phyloP scores from a whole-genome alignment of 345 rosid genomes.

The Brassica rapa region DNA sequence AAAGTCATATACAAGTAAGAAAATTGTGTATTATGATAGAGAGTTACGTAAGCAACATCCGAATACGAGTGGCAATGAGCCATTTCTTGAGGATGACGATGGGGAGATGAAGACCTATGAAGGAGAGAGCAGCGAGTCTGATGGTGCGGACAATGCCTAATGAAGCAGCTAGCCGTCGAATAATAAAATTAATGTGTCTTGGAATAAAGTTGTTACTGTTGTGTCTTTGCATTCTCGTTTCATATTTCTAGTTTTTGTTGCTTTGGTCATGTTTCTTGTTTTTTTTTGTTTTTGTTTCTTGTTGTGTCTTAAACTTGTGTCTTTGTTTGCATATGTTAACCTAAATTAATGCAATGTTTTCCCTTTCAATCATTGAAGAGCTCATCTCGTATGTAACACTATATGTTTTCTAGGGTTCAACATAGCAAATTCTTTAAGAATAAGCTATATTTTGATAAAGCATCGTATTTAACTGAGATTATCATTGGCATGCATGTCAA shows the following conservation, averaged over 20 bases:
- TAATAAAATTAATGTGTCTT: too few species aligned
- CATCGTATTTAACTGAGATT: too few species aligned
- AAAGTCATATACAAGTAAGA: neutral
- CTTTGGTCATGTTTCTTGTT: too few species aligned
- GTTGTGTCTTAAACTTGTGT: too few species aligned
- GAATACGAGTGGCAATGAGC: neutral
- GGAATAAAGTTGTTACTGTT: too few species aligned
- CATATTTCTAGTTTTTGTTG: too few species aligned
- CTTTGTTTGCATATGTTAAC: neutral
- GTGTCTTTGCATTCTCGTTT: too few species aligned
- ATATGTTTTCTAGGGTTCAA: neutral
- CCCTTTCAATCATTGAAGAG: neutral
- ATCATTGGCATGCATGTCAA: too few species aligned
- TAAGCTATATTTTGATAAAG: neutral
- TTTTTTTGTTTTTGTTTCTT: too few species aligned
- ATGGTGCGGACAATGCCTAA: too few species aligned
- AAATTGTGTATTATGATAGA: neutral
- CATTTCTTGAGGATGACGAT: neutral
- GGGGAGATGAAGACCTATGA: neutral
- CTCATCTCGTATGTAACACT: neutral
- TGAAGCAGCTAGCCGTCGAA: too few species aligned
- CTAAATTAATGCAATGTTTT: conserved; percentile 1
- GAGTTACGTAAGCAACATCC: neutral
- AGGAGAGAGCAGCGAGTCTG: neutral
- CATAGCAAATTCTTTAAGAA: neutral